phyloP scores from a whole-genome alignment of 2,329 filamentous ascomycete genomes.

The Acrocalymma vagum region DNA sequence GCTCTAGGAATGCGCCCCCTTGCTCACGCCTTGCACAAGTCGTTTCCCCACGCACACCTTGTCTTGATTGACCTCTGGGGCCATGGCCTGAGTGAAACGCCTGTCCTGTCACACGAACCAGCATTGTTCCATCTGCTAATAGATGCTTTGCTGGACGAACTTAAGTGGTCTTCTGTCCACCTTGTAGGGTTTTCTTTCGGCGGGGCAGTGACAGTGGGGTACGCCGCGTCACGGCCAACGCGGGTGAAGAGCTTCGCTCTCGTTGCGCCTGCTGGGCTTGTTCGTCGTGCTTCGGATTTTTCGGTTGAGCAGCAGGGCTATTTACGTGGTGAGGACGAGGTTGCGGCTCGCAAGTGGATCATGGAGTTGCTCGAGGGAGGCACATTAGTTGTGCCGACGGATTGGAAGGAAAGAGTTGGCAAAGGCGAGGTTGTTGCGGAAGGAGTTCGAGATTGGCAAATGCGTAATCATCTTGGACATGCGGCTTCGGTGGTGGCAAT shows the following conservation, averaged over 20 bases:
- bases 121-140: constrained; percentile 55
- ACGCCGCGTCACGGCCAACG: constrained; percentile 39
- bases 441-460: constrained; percentile 60
- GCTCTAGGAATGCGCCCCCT: constrained; percentile 59
- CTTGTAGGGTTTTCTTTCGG: constrained; percentile 63
- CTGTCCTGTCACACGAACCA: constrained; percentile 51
- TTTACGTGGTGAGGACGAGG: constrained; percentile 41
- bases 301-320: constrained; percentile 26
- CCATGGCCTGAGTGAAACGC: constrained; percentile 62
- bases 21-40: constrained; percentile 42
- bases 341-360: constrained; percentile 45
- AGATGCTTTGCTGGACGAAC: constrained; percentile 47
- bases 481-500: constrained; percentile 55
- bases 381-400: constrained; percentile 49
- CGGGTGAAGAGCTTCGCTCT: constrained; percentile 49
- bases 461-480: constrained; percentile 57
- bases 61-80: constrained; percentile 62
- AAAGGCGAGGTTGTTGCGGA: constrained; percentile 57
- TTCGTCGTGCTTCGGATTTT: constrained; percentile 40
- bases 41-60: constrained; percentile 49
- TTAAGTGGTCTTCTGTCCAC: constrained; percentile 55
- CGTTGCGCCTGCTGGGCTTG: constrained; percentile 59
- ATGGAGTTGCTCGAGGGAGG: constrained; percentile 56
- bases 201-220: constrained; percentile 50
- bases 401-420: constrained; percentile 55